These are phyloP conservation scores for Blastocystis sp. DNA, from an alignment of 352 stramenopile genomes.

Conservation along the genomic window DNA sequence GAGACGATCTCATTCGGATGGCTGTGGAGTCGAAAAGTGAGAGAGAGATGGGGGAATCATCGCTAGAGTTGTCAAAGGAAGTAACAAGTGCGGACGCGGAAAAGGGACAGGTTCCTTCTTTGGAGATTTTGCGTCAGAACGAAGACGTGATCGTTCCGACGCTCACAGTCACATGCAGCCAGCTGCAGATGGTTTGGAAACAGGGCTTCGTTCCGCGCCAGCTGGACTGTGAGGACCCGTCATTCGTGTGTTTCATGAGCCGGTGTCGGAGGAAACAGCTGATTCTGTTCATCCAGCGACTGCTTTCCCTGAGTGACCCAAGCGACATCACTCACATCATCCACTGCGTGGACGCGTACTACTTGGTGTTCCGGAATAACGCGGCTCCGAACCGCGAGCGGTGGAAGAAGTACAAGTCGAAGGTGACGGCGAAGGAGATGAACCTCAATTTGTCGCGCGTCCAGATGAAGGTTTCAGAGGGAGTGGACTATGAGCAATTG, in stretches of 20 bases:
- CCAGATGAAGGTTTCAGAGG: neutral
- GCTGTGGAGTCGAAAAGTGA: neutral
- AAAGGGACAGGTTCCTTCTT: neutral
- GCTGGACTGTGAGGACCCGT: neutral
- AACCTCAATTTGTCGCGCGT: neutral
- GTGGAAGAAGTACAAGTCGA: conserved; percentile 30
- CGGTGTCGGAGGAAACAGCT: neutral
- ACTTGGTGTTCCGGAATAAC: neutral
- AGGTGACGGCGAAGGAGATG: neutral
- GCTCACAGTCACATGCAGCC: neutral
- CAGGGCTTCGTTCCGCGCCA: neutral
- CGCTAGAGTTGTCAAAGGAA: neutral
- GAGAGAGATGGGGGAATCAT: neutral
- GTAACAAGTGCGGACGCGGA: neutral
- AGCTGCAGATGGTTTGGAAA: conserved; percentile 1
- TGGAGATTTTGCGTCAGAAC: neutral
- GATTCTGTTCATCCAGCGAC: neutral
- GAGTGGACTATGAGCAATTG: neutral
- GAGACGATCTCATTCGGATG: neutral
- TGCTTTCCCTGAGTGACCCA: neutral
- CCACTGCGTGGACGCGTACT: neutral
- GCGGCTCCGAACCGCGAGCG: neutral
- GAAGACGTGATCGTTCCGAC: neutral
- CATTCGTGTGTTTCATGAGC: conserved; percentile 5
- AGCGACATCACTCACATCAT: neutral